Percentiles rank a stretch among this genome's conserved stretches.
Conservation (phyloP, 805 yeast species). For the Schwanniomyces vanrijiae region DNA sequence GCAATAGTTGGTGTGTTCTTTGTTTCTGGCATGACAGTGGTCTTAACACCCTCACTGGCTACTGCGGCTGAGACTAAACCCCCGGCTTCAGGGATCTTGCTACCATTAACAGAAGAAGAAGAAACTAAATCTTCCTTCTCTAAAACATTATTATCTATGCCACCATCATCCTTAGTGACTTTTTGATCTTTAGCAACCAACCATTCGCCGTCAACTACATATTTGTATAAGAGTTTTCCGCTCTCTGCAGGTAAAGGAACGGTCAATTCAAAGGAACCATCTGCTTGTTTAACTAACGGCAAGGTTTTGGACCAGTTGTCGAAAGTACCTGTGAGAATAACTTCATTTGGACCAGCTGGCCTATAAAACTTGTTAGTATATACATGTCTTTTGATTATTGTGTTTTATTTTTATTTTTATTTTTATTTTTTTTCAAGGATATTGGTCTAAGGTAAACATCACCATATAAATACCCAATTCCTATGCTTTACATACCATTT, state of each 20-base stretch:
- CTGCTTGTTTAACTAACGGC: constrained; percentile 58
- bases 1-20: constrained; percentile 36
- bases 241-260: constrained; percentile 51
- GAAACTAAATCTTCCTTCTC: constrained; percentile 32
- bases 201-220: constrained; percentile 75
- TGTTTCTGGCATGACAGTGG: constrained; percentile 38
- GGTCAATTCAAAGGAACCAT: constrained; percentile 60
- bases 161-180: constrained; percentile 47
- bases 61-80: constrained; percentile 23
- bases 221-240: constrained; percentile 51
- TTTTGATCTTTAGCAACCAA: constrained; percentile 37
- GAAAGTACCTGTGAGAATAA: constrained; percentile 68
- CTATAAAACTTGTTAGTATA: constrained; percentile 32
- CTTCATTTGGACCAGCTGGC: constrained; percentile 50
- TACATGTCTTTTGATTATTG: no score
- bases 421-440: neutral
- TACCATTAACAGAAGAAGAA: constrained; percentile 13
- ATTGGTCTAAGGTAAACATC: neutral
- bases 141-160: constrained; percentile 53
- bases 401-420: neutral
- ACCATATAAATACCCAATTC: neutral
- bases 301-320: constrained; percentile 64
- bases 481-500: constrained; percentile 34
- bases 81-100: constrained; percentile 34
- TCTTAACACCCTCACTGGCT: constrained; percentile 14